A percentile compares a stretch with the other conserved stretches of the same genome.
These are phyloP conservation scores for Plectranthus barbatus DNA, from an alignment of 257 asterid genomes.

Conservation along the genomic window DNA sequence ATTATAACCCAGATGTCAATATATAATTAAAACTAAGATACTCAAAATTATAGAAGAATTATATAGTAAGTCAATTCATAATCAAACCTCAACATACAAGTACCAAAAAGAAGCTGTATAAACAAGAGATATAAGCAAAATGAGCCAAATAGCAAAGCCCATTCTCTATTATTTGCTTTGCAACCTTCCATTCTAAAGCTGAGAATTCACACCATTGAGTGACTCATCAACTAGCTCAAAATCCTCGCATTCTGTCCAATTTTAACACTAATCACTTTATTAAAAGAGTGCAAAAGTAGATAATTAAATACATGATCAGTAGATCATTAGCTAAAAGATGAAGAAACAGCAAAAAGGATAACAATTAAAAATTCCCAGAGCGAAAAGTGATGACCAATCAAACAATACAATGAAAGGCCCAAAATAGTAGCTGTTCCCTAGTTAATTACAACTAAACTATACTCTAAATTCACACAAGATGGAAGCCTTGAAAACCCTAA, in stretches of 20 bases:
- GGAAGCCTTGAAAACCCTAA: conserved; percentile 10
- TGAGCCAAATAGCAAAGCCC: neutral
- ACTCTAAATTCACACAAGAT: neutral
- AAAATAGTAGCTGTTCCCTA: neutral
- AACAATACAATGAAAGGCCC: neutral
- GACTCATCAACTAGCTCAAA: neutral
- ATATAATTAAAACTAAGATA: neutral
- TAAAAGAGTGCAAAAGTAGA: neutral
- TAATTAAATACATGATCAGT: neutral
- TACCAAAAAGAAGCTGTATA: neutral
- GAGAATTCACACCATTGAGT: neutral
- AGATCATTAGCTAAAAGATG: neutral
- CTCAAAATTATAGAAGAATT: no score
- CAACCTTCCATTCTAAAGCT: neutral
- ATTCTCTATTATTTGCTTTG: neutral
- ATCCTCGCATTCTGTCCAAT: neutral
- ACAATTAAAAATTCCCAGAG: neutral
- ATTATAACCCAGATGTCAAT: neutral
- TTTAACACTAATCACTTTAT: neutral
- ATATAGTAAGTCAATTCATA: conserved; percentile 5
- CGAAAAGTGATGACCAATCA: neutral
- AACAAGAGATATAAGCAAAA: neutral
- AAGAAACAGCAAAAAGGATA: neutral
- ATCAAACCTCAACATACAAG: conserved; percentile 3
- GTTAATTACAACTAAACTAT: neutral